These are phyloP conservation scores for Suzukiozyma palmioleophila DNA, from an alignment of 1,139 yeast species.

Conservation along the genomic window DNA sequence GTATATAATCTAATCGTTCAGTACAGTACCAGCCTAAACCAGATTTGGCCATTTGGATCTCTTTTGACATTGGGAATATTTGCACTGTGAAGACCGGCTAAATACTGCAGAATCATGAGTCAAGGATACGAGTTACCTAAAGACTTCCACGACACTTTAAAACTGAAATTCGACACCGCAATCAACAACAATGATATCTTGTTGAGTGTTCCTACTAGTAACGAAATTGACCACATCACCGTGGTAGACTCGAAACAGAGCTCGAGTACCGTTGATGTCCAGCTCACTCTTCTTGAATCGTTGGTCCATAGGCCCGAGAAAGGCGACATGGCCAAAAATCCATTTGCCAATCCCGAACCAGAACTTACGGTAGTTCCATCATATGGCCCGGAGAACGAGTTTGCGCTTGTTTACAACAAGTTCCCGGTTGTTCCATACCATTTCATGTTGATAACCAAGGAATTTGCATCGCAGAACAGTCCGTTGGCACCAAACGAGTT, in stretches of 20 bases:
- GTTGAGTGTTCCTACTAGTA: slow-evolving; percentile 30
- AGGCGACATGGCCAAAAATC: slow-evolving; percentile 46
- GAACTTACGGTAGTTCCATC: slow-evolving; percentile 59
- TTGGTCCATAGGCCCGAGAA: slow-evolving; percentile 57
- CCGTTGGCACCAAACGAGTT: slow-evolving; percentile 71
- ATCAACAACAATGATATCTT: slow-evolving; percentile 18
- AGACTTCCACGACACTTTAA: slow-evolving; percentile 20
- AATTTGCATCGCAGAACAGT: slow-evolving; percentile 65
- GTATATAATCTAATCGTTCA: too few species aligned
- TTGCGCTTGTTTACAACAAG: slow-evolving; percentile 73
- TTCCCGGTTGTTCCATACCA: slow-evolving; percentile 81
- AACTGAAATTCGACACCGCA: slow-evolving; percentile 27
- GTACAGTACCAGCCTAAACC: too few species aligned
- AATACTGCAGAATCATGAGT: background rate
- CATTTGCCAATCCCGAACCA: slow-evolving; percentile 79
- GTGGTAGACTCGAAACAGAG: slow-evolving; percentile 13
- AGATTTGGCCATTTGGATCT: too few species aligned
- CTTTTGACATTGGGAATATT: too few species aligned
- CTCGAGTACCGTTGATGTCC: slow-evolving; percentile 16
- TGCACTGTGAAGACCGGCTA: too few species aligned
- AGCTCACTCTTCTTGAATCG: slow-evolving; percentile 33
- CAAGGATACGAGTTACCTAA: slow-evolving; percentile 17
- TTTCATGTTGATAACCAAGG: slow-evolving; percentile 69
- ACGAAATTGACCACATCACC: slow-evolving; percentile 16
- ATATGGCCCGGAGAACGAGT: slow-evolving; percentile 44